phyloP scores from a whole-genome alignment of 2,329 filamentous ascomycete species.

The Xylariaceae sp. region DNA sequence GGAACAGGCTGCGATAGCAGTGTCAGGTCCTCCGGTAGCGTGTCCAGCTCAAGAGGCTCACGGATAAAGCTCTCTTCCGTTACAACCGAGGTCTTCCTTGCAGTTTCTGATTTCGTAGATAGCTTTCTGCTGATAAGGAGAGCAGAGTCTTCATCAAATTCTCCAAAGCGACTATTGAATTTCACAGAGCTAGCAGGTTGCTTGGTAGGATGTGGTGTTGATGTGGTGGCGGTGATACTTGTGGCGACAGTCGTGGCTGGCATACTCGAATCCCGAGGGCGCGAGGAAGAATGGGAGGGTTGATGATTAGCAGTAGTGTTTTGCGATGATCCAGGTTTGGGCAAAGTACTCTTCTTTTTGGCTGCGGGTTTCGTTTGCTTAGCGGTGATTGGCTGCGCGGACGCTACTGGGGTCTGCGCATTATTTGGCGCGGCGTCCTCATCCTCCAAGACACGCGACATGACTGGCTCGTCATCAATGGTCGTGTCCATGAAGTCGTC shows the following conservation, averaged over 20 bases:
- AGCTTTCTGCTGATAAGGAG: constrained; percentile 22
- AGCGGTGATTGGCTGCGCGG: constrained; percentile 31
- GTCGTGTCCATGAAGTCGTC: constrained; percentile 28
- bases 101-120: constrained; percentile 23
- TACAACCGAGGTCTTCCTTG: constrained; percentile 19
- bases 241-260: constrained; percentile 26
- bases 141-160: constrained; percentile 17
- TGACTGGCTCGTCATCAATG: constrained; percentile 24
- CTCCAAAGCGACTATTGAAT: constrained; percentile 26
- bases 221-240: constrained; percentile 14
- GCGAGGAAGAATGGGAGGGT: constrained; percentile 12
- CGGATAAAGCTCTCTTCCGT: constrained; percentile 28
- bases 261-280: constrained; percentile 29
- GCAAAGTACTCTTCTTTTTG: constrained; percentile 33
- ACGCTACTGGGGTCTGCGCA: constrained; percentile 29
- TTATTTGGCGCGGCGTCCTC: constrained; percentile 29
- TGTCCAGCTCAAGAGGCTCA: constrained; percentile 19
- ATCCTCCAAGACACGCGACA: constrained; percentile 24
- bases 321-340: constrained; percentile 27
- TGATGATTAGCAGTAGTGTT: constrained; percentile 23
- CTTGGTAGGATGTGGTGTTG: constrained; percentile 10
- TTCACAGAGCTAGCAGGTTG: constrained; percentile 16
- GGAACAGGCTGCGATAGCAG: constrained; percentile 20
- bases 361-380: constrained; percentile 30
- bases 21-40: constrained; percentile 19